These are phyloP conservation scores for Skeletonema potamos DNA, from an alignment of 108 stramenopile species.

Conservation along the genomic window DNA sequence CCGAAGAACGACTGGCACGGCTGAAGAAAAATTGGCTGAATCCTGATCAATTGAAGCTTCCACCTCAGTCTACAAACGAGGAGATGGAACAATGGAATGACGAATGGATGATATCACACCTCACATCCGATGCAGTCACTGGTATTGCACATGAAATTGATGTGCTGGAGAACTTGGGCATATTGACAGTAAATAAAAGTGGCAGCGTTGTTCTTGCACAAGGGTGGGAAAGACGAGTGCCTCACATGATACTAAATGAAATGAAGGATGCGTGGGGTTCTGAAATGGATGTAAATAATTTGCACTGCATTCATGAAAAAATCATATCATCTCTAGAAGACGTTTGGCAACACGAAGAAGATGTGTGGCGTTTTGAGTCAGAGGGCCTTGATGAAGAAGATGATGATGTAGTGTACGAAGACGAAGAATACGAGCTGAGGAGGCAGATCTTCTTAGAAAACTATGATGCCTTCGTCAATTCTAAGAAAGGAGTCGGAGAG, in stretches of 20 bases:
- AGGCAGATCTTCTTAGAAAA: slow-evolving; percentile 62
- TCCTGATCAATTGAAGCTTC: slow-evolving; percentile 6
- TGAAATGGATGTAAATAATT: slow-evolving; percentile 49
- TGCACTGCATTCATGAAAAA: slow-evolving; percentile 33
- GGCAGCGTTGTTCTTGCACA: slow-evolving; percentile 43
- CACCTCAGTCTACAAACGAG: background rate
- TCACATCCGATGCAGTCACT: slow-evolving; percentile 51
- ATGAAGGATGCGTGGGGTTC: slow-evolving; percentile 61
- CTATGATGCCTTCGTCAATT: slow-evolving; percentile 39
- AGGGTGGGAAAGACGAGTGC: slow-evolving; percentile 64
- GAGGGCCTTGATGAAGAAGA: slow-evolving; percentile 47
- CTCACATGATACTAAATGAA: slow-evolving; percentile 65
- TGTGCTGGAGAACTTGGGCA: slow-evolving; percentile 43
- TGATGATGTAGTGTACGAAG: slow-evolving; percentile 57
- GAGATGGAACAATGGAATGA: slow-evolving; percentile 31
- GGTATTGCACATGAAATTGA: slow-evolving; percentile 73
- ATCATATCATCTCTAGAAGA: slow-evolving; percentile 25
- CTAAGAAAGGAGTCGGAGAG: slow-evolving; percentile 60
- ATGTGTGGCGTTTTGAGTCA: slow-evolving; percentile 37
- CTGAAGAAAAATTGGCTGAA: slow-evolving; percentile 11
- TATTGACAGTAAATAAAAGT: slow-evolving; percentile 43
- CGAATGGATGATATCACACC: slow-evolving; percentile 44
- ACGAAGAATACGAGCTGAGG: slow-evolving; percentile 64
- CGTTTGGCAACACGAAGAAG: slow-evolving; percentile 48
- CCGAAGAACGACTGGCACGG: slow-evolving; percentile 31